Evolutionary conservation across 1,284 basidiomycete species (phyloP), one percentile per base, ranked within the genome.

Genomic region (Ceratobasidium sp.): DNA sequence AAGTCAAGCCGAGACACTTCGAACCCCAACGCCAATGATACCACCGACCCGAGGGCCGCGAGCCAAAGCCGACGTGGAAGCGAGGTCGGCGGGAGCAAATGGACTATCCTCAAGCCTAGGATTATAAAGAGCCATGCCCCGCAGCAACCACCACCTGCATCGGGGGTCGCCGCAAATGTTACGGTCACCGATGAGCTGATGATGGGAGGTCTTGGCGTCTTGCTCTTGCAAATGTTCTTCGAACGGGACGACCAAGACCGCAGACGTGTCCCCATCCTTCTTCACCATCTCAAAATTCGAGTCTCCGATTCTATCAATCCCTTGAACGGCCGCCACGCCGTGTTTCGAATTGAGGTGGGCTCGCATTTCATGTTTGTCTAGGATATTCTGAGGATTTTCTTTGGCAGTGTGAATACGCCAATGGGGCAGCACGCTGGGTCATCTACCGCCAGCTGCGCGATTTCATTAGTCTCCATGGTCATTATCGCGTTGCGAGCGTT

Each of bases 391-490:
- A 52, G 44, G 68, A 42, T 17, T 65, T 50, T 82, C 82, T 79
- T 80, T 82, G 26, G 68, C 81, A 90, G 85, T 97, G 97, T 85
- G 95, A 98, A 85, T 99, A 99, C 83, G 97, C 96, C 0, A 96
- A 98, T 81, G 95, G 96, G n/a, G 92, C 93, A 3, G 92, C 93
- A 77, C 92, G 95, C 84, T 99, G 98, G 97, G 96, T 98, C 44
- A 91, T 99, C 62, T 99, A 99, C 85, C 92, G 97, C 74, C 94
- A 97, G 84, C 88, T 98, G 70, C 91, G 95, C 79, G 97, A 99
- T 84, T 98, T 99, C 83, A 81, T 98, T 73, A 93, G 93, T 44
- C 85, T 99, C 23, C 97, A 99, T 83, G 90, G 94, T 0, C 96
- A 98, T 84, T 99, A 98, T 84, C 89, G 94, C 9, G 88, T 98